Base-by-base conservation (phyloP, 108 stramenopile genomes). In the Schizochytrium sp. region DNA sequence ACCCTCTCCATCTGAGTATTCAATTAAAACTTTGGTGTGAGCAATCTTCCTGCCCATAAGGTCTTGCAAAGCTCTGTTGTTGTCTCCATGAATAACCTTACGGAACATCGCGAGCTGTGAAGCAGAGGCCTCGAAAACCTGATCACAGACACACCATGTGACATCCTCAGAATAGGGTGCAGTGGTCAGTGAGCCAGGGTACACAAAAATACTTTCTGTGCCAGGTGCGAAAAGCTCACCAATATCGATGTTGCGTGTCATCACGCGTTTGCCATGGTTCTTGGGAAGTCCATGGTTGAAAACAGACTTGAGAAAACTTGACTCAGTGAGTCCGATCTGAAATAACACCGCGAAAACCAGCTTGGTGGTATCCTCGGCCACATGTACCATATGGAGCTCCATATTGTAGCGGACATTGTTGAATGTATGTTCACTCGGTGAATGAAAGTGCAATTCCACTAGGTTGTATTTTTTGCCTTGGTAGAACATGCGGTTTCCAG, bases 361-460 rank as follows among this genome's bases (percentile, higher is more conserved):
- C 64, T 69, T 69, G 28, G 19, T 69, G 1, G 64, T 28, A 44
- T 69, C 64, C 12, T 38, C 64, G 1, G 64, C 64, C 12, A 69
- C 10, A 44, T 69, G 64, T 13, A 69, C 64, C 42, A 69, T 38
- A 15, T 69, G 64, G 7, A 69, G 64, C 64, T 69, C 64, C 2
- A 69, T 7, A 44, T 15, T 5, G 15, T 69, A 44, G 12, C 28
- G 64, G 5, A 69, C 64, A 2, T 44, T 44, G 64, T 69, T 38
- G 19, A 69, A 44, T 44, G 64, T 69, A 44, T 69, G 64, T 44
- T 69, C 64, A 44, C 64, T 69, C 42, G 64, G 64, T 44, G 64
- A 12, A 3, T 69, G 64, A 69, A 69, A 69, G 64, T 69, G 64
- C 7, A 69, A 15, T 44, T 69, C 64, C 5, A 28, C 28, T 38